A percentile compares a stretch with the other conserved stretches of the same genome.
These are phyloP conservation scores for Eucalyptus polyanthemos DNA, from an alignment of 345 rosid species.

Conservation along the genomic window DNA sequence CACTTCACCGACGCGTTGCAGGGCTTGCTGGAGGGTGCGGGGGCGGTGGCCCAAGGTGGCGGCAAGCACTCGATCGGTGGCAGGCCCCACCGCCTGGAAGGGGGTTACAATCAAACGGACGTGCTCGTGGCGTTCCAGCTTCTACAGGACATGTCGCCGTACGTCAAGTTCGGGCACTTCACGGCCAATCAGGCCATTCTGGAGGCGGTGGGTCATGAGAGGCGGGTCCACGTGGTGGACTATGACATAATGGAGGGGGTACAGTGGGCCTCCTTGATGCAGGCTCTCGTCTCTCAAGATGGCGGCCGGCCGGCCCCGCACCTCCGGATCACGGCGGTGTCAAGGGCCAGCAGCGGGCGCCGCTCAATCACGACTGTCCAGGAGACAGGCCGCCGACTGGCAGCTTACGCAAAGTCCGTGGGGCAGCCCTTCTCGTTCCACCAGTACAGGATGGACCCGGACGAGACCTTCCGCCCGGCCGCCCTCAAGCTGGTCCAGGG, in stretches of 20 bases:
- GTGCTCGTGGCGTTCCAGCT: conserved; percentile 61
- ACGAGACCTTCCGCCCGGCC: conserved; percentile 35
- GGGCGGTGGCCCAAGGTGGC: background rate
- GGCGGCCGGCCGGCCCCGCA: conserved; percentile 48
- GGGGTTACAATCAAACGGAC: conserved; percentile 24
- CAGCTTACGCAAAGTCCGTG: conserved; percentile 60
- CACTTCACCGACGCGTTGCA: conserved; percentile 69
- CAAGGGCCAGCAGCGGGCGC: conserved; percentile 40
- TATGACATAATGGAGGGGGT: conserved; percentile 82
- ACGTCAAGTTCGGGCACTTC: conserved; percentile 82
- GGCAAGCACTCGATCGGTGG: background rate
- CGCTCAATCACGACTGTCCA: conserved; percentile 47
- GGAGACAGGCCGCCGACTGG: conserved; percentile 60
- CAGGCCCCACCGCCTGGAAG: conserved; percentile 6
- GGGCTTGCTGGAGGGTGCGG: conserved; percentile 15
- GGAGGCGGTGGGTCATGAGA: conserved; percentile 54
- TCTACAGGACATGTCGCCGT: conserved; percentile 83
- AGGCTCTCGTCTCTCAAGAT: conserved; percentile 50
- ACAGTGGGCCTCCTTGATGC: conserved; percentile 89
- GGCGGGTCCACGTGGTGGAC: conserved; percentile 74
- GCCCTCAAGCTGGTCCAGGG: conserved; percentile 51
- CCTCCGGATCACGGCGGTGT: conserved; percentile 71
- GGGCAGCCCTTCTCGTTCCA: conserved; percentile 75
- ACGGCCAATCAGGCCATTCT: conserved; percentile 86
- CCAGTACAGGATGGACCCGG: conserved; percentile 53